These are phyloP conservation scores for Phytopythium montanum DNA, from an alignment of 352 stramenopile genomes.

Conservation along the genomic window DNA sequence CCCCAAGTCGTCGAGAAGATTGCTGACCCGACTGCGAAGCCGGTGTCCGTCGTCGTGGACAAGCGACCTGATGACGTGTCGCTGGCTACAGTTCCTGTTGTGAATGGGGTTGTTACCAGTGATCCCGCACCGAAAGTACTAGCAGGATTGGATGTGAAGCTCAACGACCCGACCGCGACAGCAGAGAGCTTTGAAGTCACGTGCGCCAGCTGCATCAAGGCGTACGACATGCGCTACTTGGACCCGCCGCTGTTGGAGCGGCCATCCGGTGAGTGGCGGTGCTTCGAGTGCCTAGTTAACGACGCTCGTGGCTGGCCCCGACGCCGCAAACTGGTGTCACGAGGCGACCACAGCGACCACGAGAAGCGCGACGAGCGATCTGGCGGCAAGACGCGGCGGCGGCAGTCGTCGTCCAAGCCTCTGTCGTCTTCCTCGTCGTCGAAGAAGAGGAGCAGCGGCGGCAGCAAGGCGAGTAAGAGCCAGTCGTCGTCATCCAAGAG, in stretches of 20 bases:
- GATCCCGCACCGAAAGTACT: background rate
- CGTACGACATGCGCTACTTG: constrained; percentile 82
- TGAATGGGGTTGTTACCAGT: background rate
- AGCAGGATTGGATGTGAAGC: background rate
- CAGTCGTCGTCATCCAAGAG: constrained; percentile 44
- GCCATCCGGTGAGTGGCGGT: constrained; percentile 75
- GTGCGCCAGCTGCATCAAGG: constrained; percentile 72
- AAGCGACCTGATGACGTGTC: background rate
- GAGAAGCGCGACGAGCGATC: constrained; percentile 7
- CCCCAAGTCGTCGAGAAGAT: background rate
- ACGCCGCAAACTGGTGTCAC: constrained; percentile 27
- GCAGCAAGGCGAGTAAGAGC: constrained; percentile 32
- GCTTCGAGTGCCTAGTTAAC: constrained; percentile 88
- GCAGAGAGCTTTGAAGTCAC: constrained; percentile 71
- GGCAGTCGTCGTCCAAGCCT: constrained; percentile 40
- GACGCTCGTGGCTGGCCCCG: constrained; percentile 80
- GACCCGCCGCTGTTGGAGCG: constrained; percentile 76
- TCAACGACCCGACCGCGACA: background rate
- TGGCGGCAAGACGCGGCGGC: constrained; percentile 22
- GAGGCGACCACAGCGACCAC: constrained; percentile 14
- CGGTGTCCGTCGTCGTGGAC: background rate
- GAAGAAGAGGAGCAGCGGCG: constrained; percentile 40
- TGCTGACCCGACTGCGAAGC: background rate
- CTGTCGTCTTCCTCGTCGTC: constrained; percentile 34
- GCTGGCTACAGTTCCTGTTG: background rate